Evolutionary conservation across 148 eudicot genomes (phyloP), one percentile per base, ranked within the genome.

Genomic region (Vaccinium macrocarpon): DNA sequence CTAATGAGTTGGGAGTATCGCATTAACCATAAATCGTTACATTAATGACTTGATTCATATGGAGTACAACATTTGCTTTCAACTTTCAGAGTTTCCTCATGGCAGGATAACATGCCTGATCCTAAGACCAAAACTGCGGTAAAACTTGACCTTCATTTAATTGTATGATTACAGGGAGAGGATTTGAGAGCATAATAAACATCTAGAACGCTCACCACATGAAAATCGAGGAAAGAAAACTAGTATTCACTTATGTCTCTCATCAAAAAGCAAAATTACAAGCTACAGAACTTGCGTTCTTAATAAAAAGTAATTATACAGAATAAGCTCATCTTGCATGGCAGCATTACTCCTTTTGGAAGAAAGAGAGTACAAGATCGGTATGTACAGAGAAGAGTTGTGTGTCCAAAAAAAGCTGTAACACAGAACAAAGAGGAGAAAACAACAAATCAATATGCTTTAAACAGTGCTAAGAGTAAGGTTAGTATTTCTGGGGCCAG

Each of bases 311-410:
- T 10, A 79, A 64, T 73, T 21, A 68, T 76, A 81, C 82, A 83
- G 77, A 52, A 46, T 61, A 74, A 48, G 72, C 79, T 80, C 78
- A 81, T 79, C 86, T 81, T 84, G 78, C 49, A 59, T 59, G 84
- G 74, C 81, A 48, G 52, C 51, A 15, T 77, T 92, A 96, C 83
- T 94, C 98, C 88, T 94, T 94, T 90, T 96, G 99, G 88, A 92
- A 91, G 83, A 93, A 89, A 79, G 98, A 93, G 79, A 96, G 95
- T 77, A 91, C 94, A 81, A 94, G 93, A 89, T 96, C 99, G n/a
- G 99, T 96, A 89, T 92, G 99, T 85, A 94, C 99, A 78, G 98
- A 94, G 91, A 96, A 96, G 86, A 96, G 90, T 82, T 96, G 99
- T 53, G 99, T 94, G 84, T 94, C 95, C 86, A 92, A 85, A 56